Conservation (phyloP, 495 filamentous ascomycete genomes). For the Neurospora intermedia region DNA sequence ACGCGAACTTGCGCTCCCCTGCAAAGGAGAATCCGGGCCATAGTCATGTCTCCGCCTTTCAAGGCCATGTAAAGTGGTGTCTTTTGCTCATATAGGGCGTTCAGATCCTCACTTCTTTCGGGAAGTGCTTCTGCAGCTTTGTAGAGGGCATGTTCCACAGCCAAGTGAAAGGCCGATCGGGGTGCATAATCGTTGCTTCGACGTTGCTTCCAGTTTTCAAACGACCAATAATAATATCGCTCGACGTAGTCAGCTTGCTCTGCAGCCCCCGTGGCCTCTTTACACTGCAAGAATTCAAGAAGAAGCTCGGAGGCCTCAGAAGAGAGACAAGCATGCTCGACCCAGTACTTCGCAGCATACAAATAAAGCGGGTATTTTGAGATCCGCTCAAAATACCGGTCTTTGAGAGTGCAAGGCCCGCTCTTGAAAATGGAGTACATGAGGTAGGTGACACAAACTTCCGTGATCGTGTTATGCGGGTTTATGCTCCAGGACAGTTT, state of each 20-base stretch:
- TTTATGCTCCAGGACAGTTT: rapidly evolving
- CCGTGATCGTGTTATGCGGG: not conserved
- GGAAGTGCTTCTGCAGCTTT: not conserved
- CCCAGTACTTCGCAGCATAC: not conserved
- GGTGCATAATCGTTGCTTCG: no score
- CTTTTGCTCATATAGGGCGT: not conserved
- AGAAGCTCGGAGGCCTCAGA: not conserved
- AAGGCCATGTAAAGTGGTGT: not conserved
- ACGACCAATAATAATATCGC: no score
- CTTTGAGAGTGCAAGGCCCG: not conserved
- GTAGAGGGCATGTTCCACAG: not conserved
- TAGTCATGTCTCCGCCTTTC: not conserved
- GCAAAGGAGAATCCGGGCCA: not conserved
- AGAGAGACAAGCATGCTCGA: not conserved
- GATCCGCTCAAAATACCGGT: not conserved
- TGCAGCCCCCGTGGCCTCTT: not conserved
- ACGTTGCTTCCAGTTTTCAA: no score
- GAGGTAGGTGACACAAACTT: not conserved
- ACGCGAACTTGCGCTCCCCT: not conserved
- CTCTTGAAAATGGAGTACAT: not conserved
- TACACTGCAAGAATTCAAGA: not conserved
- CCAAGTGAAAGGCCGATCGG: not conserved
- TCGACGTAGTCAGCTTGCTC: not conserved
- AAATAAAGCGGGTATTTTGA: not conserved
- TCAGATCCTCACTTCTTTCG: not conserved